Evolutionary conservation across 176 grass and related monocot genomes (phyloP).

Genomic region (Tuctoria greenei): DNA sequence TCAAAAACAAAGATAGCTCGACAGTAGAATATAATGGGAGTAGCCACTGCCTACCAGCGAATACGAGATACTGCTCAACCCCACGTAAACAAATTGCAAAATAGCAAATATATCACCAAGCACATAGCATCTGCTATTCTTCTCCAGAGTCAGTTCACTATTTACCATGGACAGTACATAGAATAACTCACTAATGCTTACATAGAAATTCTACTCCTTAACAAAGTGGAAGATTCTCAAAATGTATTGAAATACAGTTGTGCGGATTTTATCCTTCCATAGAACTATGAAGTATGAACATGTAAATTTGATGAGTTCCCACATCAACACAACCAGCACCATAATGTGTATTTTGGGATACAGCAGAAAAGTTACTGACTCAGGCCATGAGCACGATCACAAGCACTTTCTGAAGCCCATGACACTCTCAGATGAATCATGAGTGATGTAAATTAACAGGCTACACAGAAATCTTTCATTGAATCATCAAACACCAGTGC

Average conservation of each 20-base stretch:
- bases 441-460: background rate
- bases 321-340: background rate
- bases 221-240: background rate
- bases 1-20: background rate
- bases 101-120: background rate
- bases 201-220: background rate
- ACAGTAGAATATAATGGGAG: background rate
- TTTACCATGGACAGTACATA: background rate
- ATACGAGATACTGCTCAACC: background rate
- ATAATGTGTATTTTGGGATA: background rate
- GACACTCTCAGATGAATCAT: background rate
- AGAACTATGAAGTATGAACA: background rate
- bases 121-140: background rate
- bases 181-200: background rate
- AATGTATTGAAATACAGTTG: background rate
- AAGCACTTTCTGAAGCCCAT: background rate
- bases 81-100: background rate
- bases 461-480: background rate
- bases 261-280: background rate
- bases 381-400: background rate
- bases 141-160: constrained; percentile 10
- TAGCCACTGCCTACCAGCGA: background rate
- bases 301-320: background rate
- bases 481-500: background rate
- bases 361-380: background rate